Evolutionary conservation across 192 early-diverging fungal genomes (phyloP), one percentile per base, ranked within the genome.

Genomic region (Gigaspora rosea): DNA sequence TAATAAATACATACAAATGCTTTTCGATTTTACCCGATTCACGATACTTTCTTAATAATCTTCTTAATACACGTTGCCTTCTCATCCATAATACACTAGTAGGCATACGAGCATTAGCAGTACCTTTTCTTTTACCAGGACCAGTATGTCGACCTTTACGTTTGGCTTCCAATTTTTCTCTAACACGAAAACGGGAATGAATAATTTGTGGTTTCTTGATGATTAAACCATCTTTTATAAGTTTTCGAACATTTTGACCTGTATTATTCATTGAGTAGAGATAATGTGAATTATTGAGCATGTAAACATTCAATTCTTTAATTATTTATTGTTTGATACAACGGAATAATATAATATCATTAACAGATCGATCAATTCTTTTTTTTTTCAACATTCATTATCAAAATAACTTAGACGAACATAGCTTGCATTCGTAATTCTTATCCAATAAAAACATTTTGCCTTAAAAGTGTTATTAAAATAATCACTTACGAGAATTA

Each of bases 21-120:
- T 91, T 90, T 89, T 98, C 96, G 80, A 98, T 97, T 93, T 98
- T 98, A 80, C 93, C 93, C 83, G 92, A 84, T 87, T 97, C 97
- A 78, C 97, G 91, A 95, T 98, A 98, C 89, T 97, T 97, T 89
- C 93, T 87, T 78, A 98, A 89, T 49, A 98, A 89, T 78, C 94
- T 92, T 80, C 97, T 93, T 77, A 98, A 90, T 66, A 98, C 96
- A 84, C 97, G 91, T 94, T 94, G 92, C 82, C 96, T 92, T 76
- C 96, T 92, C 97, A 98, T 98, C 97, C 97, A 98, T 86, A 98
- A 88, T 78, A 97, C 91, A 63, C 87, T 85, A 80, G 87, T 88
- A 79, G 97, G 96, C 97, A 98, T 98, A 88, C 97, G 96, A 68
- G 97, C 96, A 87, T 98, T 95, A 68, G 95, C 91, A 71, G 95